phyloP scores from a whole-genome alignment of 352 stramenopile genomes.

The Globisporangium nagaii region DNA sequence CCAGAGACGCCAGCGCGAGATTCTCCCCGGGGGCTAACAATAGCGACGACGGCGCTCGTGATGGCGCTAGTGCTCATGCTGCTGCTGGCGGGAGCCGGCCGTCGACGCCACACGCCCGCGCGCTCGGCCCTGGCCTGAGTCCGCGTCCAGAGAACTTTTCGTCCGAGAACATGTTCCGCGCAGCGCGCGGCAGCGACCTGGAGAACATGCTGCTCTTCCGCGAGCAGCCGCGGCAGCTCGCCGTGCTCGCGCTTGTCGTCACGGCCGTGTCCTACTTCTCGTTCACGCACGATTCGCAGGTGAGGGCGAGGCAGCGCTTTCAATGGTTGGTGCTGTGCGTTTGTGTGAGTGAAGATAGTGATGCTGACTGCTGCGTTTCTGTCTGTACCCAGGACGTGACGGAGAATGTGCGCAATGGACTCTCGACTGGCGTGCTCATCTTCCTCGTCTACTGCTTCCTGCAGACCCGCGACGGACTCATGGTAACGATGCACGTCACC shows the following conservation, averaged over 20 bases:
- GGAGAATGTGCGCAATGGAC: constrained; percentile 58
- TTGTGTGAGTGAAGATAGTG: background rate
- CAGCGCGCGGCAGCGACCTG: constrained; percentile 41
- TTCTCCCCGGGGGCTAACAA: background rate
- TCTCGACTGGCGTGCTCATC: constrained; percentile 62
- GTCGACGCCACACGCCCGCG: background rate
- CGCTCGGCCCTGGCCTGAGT: background rate
- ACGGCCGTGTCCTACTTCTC: constrained; percentile 72
- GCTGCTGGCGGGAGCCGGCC: background rate
- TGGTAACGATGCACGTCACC: constrained; percentile 18
- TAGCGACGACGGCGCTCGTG: constrained; percentile 1
- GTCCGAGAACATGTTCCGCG: constrained; percentile 30
- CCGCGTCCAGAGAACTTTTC: constrained; percentile 1
- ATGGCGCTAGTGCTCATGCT: background rate
- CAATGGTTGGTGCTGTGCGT: background rate
- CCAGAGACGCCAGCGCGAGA: no score
- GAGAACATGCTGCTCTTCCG: constrained; percentile 71
- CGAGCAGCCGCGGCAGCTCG: constrained; percentile 72
- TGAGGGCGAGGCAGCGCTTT: no score
- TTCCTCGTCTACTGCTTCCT: constrained; percentile 86
- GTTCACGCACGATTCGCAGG: constrained; percentile 73
- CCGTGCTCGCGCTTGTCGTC: constrained; percentile 59
- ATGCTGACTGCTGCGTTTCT: background rate
- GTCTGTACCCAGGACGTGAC: constrained; percentile 28
- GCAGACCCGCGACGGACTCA: constrained; percentile 71